Conservation (phyloP, 176 grass and related monocot species). For the Triticum urartu region DNA sequence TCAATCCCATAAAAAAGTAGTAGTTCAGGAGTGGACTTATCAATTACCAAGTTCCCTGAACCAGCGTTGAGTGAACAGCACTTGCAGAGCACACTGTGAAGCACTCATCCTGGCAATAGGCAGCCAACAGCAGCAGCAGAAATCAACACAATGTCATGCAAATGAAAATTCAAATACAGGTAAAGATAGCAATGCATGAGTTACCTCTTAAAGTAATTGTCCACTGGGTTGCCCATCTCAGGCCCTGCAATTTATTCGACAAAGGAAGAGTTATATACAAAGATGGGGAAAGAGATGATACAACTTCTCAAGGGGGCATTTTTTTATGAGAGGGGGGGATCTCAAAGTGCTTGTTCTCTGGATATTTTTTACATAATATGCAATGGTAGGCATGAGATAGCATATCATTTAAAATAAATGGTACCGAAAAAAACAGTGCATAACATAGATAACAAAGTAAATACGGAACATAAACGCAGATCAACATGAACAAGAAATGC, state of each 20-base stretch:
- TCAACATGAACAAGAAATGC: not conserved
- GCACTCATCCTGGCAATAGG: not conserved
- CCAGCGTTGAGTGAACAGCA: not conserved
- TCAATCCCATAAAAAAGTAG: not conserved
- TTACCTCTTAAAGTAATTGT: conserved; percentile 7
- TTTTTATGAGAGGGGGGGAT: not conserved
- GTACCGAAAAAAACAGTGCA: not conserved
- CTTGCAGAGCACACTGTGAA: not conserved
- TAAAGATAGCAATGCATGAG: not conserved
- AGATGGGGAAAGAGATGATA: not conserved
- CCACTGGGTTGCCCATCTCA: not conserved
- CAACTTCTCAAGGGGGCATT: not conserved
- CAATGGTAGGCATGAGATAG: not conserved
- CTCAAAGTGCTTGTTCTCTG: not conserved
- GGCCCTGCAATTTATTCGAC: not conserved
- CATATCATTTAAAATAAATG: not conserved
- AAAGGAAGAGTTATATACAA: not conserved
- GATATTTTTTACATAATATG: not conserved
- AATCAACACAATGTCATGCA: not conserved
- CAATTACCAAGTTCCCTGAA: not conserved
- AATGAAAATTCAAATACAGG: not conserved
- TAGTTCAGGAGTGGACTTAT: not conserved
- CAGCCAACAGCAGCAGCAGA: not conserved
- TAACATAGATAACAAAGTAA: not conserved
- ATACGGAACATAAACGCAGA: not conserved